phyloP scores from a whole-genome alignment of 75 land plant genomes.

The Pinus albicaulis region DNA sequence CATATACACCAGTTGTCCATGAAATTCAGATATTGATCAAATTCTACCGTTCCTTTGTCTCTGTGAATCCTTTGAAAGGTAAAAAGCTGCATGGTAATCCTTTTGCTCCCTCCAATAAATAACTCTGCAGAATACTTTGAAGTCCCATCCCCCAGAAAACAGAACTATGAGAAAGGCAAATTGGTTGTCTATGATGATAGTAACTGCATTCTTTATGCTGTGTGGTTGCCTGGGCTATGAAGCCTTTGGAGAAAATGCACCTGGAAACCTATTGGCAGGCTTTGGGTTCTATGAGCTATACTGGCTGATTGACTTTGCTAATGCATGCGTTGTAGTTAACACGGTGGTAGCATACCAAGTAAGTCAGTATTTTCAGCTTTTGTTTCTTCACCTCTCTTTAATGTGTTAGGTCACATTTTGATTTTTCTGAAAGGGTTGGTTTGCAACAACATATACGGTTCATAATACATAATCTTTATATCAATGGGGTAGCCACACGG shows the following conservation, averaged over 20 bases:
- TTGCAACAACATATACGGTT: too few relatives aligned
- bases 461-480: too few relatives aligned
- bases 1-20: slow-evolving; percentile 60
- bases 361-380: not conserved
- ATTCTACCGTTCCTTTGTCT: not conserved
- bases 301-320: slow-evolving; percentile 74
- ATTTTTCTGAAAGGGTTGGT: too few relatives aligned
- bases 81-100: too few relatives aligned
- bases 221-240: slow-evolving; percentile 57
- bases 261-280: slow-evolving; percentile 69
- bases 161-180: slow-evolving; percentile 74
- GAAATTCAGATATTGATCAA: slow-evolving; percentile 74
- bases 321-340: slow-evolving; percentile 66
- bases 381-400: not conserved
- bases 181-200: slow-evolving; percentile 26
- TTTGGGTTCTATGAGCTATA: slow-evolving; percentile 67
- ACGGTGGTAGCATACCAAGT: slow-evolving; percentile 80
- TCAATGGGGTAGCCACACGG: too few relatives aligned
- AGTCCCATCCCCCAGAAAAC: slow-evolving; percentile 66
- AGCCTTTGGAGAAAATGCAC: slow-evolving; percentile 70
- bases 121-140: slow-evolving; percentile 59
- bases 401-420: too few relatives aligned
- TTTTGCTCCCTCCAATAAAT: not conserved
- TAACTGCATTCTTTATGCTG: slow-evolving; percentile 42
- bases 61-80: too few relatives aligned